phyloP scores from a whole-genome alignment of 441 rosid species.

The Raphanus hybrid region DNA sequence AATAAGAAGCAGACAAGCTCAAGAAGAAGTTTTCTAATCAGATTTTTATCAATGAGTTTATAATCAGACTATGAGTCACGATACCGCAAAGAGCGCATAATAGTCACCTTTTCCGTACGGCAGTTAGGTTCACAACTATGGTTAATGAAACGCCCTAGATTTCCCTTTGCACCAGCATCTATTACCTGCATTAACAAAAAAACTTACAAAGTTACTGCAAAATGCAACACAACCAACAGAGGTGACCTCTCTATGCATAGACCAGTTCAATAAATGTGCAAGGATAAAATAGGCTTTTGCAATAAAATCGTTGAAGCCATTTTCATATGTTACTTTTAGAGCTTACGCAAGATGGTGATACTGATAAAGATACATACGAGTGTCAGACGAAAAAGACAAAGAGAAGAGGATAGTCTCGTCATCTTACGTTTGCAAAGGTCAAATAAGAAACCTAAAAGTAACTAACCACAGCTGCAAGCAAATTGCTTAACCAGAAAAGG shows the following conservation, averaged over 20 bases:
- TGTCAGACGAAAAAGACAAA: not conserved
- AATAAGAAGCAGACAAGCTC: slow-evolving; percentile 19
- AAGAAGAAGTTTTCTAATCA: slow-evolving; percentile 3
- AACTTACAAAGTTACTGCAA: slow-evolving; percentile 27
- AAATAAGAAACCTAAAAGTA: slow-evolving; percentile 4
- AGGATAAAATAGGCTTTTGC: not conserved
- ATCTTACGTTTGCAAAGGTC: slow-evolving; percentile 2
- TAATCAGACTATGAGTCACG: not conserved
- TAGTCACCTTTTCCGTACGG: slow-evolving; percentile 92
- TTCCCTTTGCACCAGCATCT: slow-evolving; percentile 95
- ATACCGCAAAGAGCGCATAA: not conserved
- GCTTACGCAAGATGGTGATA: not conserved
- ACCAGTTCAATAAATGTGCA: not conserved
- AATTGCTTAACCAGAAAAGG: slow-evolving; percentile 7
- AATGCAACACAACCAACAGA: slow-evolving; percentile 11
- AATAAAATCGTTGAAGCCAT: not conserved
- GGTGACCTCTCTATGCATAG: slow-evolving; percentile 8
- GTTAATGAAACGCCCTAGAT: slow-evolving; percentile 96
- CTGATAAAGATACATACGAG: slow-evolving; percentile 9
- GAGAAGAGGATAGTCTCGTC: not conserved
- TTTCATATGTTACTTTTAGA: not conserved
- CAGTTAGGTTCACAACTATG: slow-evolving; percentile 53
- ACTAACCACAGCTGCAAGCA: slow-evolving; percentile 19
- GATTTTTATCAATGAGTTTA: slow-evolving; percentile 10
- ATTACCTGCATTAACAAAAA: slow-evolving; percentile 72